Conservation (phyloP, 805 yeast species). For the Metschnikowia dekortorum region DNA sequence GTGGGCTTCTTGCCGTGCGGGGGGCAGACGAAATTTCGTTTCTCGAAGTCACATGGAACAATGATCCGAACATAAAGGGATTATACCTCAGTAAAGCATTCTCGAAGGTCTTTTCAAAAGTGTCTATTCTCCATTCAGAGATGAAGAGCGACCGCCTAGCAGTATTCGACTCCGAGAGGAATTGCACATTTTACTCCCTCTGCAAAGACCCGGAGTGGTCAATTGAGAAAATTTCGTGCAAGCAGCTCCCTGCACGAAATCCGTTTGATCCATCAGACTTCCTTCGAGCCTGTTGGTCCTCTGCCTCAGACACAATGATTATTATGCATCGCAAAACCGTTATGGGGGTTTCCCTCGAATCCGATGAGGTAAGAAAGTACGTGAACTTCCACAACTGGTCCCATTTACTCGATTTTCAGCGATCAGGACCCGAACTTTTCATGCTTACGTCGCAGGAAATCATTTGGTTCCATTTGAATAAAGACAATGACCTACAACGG, state of each 20-base stretch:
- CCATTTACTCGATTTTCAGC: conserved; percentile 11
- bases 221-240: neutral
- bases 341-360: neutral
- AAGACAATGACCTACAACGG: conserved; percentile 33
- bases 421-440: conserved; percentile 32
- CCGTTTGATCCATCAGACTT: conserved; percentile 12
- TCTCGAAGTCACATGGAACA: conserved; percentile 9
- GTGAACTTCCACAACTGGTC: conserved; percentile 15
- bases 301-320: conserved; percentile 2
- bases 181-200: conserved; percentile 4
- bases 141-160: conserved; percentile 4
- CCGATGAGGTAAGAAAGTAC: conserved; percentile 2
- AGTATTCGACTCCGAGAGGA: conserved; percentile 4
- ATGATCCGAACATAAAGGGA: conserved; percentile 8
- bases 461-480: conserved; percentile 42
- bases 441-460: conserved; percentile 66
- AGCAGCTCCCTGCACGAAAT: conserved; percentile 1
- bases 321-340: conserved; percentile 9
- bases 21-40: conserved; percentile 7
- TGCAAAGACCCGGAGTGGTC: conserved; percentile 4
- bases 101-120: neutral
- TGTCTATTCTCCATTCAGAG: conserved; percentile 4
- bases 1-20: conserved; percentile 11
- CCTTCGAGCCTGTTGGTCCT: conserved; percentile 11
- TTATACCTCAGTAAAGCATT: conserved; percentile 5